These are phyloP conservation scores for Aphanomyces stellatus DNA, from an alignment of 352 stramenopile genomes.

Conservation along the genomic window DNA sequence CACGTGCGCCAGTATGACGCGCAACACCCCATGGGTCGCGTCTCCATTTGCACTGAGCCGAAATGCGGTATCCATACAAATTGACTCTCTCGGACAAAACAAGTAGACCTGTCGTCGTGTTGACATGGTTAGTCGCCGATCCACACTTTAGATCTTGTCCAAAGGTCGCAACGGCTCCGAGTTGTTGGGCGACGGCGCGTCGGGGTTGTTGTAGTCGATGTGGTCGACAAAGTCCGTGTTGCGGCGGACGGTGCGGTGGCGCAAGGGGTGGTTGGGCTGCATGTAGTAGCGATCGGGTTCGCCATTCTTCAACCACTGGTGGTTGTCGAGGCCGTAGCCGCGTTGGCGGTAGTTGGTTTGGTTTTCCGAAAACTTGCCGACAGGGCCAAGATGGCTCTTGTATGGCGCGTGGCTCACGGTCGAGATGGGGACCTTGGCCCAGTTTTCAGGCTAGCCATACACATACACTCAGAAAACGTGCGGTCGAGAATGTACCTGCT, in stretches of 20 bases:
- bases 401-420: slow-evolving; percentile 56
- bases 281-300: slow-evolving; percentile 80
- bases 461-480: neutral
- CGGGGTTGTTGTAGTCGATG: slow-evolving; percentile 78
- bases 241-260: slow-evolving; percentile 46
- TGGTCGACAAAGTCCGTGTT: slow-evolving; percentile 57
- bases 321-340: slow-evolving; percentile 69
- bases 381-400: slow-evolving; percentile 49
- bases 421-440: slow-evolving; percentile 50
- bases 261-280: slow-evolving; percentile 62
- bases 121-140: neutral
- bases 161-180: slow-evolving; percentile 44
- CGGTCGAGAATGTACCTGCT: slow-evolving; percentile 38
- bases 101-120: neutral
- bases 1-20: too few relatives aligned
- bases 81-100: too few relatives aligned
- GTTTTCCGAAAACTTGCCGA: slow-evolving; percentile 66
- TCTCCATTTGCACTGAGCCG: too few relatives aligned
- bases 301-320: slow-evolving; percentile 38
- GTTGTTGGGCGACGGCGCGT: slow-evolving; percentile 31
- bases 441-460: slow-evolving; percentile 43
- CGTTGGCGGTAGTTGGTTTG: slow-evolving; percentile 67
- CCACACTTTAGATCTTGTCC: slow-evolving; percentile 46
- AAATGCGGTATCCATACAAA: too few relatives aligned
- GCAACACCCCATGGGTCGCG: too few relatives aligned